These are phyloP conservation scores for Scenedesmus sp. DNA, from an alignment of 163 green algal species.

Conservation along the genomic window DNA sequence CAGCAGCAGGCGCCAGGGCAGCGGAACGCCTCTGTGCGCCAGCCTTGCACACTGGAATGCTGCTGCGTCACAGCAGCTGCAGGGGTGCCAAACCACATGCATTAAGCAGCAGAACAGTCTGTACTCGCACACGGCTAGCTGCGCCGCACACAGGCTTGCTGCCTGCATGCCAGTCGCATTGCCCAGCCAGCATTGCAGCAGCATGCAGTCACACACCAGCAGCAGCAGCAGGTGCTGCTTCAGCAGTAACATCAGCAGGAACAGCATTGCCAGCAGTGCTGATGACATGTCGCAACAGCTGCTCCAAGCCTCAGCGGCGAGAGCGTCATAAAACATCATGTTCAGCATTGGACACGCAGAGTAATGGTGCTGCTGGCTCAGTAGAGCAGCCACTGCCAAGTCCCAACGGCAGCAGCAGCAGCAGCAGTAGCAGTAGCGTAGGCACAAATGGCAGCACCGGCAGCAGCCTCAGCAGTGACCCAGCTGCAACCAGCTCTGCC, in stretches of 20 bases:
- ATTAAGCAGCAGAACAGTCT: not conserved
- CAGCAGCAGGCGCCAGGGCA: not conserved
- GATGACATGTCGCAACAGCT: not conserved
- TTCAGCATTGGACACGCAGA: not conserved
- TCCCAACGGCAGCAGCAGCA: conserved; percentile 10
- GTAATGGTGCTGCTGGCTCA: not conserved
- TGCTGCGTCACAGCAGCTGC: conserved; percentile 17
- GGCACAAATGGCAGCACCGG: not conserved
- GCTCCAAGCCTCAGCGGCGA: not conserved
- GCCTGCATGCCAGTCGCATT: not conserved
- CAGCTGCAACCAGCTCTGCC: not conserved
- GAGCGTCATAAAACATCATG: not conserved
- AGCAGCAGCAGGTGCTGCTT: conserved; percentile 25
- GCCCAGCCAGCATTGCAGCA: not conserved
- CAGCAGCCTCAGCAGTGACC: not conserved
- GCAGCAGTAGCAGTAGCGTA: not conserved
- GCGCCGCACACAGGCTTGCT: not conserved
- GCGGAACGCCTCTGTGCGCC: not conserved
- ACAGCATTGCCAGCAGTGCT: not conserved
- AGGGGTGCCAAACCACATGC: not conserved
- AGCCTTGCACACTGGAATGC: conserved; percentile 20
- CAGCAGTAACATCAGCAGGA: not conserved
- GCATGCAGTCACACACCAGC: conserved; percentile 8
- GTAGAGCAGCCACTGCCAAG: not conserved
- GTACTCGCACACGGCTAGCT: not conserved